Conservation (phyloP, 331 rosid genomes). For the Quercus tomentella region DNA sequence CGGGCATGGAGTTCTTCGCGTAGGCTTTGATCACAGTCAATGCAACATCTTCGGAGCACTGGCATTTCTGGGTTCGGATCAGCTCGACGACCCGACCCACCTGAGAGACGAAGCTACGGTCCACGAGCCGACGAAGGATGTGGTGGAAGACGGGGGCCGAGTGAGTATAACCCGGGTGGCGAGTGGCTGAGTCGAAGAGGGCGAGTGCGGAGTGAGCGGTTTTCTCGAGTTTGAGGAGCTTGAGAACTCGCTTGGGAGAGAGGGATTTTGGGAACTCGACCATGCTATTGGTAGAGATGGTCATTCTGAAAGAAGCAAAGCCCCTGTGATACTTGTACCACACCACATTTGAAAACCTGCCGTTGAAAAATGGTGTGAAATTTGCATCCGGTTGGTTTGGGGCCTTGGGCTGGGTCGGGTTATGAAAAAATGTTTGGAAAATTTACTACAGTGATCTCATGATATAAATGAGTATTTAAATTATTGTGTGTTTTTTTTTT, state of each 20-base stretch:
- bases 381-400: too few species aligned
- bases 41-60: slow-evolving; percentile 70
- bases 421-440: too few species aligned
- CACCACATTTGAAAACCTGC: too few species aligned
- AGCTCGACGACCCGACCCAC: slow-evolving; percentile 41
- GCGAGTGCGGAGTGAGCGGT: slow-evolving; percentile 51
- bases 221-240: slow-evolving; percentile 70
- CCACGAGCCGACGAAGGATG: slow-evolving; percentile 62
- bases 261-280: slow-evolving; percentile 52
- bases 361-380: too few species aligned
- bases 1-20: slow-evolving; percentile 68
- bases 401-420: too few species aligned
- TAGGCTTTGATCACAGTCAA: slow-evolving; percentile 71
- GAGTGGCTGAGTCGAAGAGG: slow-evolving; percentile 60
- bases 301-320: background rate
- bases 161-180: slow-evolving; percentile 45
- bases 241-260: slow-evolving; percentile 54
- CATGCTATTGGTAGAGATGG: slow-evolving; percentile 37
- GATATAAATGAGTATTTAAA: too few species aligned
- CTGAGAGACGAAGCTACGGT: slow-evolving; percentile 38
- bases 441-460: too few species aligned
- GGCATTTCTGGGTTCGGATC: slow-evolving; percentile 45
- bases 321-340: too few species aligned
- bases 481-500: too few species aligned
- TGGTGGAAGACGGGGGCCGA: slow-evolving; percentile 58